These are phyloP conservation scores for Picea sitchensis DNA, from an alignment of 75 land plant species.

Conservation along the genomic window DNA sequence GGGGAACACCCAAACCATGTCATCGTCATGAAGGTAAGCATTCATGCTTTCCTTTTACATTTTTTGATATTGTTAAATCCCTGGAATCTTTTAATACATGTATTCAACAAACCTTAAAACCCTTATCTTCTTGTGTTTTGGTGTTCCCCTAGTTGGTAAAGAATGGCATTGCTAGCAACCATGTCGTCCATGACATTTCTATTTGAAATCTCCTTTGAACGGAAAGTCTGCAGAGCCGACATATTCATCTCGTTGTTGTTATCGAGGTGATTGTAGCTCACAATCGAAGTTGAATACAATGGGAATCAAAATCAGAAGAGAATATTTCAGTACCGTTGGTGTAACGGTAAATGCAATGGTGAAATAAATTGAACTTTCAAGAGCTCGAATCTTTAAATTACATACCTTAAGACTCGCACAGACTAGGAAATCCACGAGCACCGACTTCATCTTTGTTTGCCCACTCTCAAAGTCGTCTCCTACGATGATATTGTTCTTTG, in stretches of 20 bases:
- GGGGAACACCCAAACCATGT: constrained; percentile 36
- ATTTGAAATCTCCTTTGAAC: constrained; percentile 50
- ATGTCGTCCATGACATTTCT: constrained; percentile 52
- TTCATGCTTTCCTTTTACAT: no score
- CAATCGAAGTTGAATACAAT: constrained; percentile 45
- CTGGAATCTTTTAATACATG: no score
- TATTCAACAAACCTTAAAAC: no score
- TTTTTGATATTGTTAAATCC: no score
- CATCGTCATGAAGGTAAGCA: no score
- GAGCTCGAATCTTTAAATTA: neutral
- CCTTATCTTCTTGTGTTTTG: constrained; percentile 12
- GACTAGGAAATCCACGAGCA: constrained; percentile 47
- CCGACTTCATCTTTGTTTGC: constrained; percentile 53
- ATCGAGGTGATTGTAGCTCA: constrained; percentile 53
- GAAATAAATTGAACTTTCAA: no score
- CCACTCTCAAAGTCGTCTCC: constrained; percentile 53
- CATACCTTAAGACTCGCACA: constrained; percentile 49
- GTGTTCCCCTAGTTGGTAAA: constrained; percentile 40
- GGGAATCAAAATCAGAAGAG: no score
- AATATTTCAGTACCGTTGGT: no score
- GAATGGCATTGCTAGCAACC: constrained; percentile 47
- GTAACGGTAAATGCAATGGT: no score
- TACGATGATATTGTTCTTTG: constrained; percentile 25
- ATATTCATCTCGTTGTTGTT: constrained; percentile 55
- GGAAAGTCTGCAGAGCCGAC: constrained; percentile 46